Base-by-base conservation (phyloP, 768 basidiomycete genomes). In the Royoungia palumana region DNA sequence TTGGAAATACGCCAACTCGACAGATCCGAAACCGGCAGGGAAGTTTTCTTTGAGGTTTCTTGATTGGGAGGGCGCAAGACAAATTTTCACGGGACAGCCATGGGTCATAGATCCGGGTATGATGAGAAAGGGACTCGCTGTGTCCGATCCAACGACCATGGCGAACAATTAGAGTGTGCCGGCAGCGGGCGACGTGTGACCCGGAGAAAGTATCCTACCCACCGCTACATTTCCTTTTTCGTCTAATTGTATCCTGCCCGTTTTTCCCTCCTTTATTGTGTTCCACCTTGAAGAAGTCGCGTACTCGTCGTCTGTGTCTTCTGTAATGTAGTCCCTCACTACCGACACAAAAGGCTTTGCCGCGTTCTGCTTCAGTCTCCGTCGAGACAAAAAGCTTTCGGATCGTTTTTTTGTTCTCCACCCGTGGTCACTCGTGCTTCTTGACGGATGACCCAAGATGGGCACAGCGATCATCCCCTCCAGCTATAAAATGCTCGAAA, bases 241-340 rank as follows among this genome's bases (percentile, higher is more conserved):
- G 61, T 68, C 65, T 56, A 67, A 67, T 67, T 67, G 65, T 67
- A 55, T 67, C 44, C 57, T 67, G 47, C 62, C 63, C 36, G 60
- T 67, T 69, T 69, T 57, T 65, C 55, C 51, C 53, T 57, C 9
- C 35, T 65, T 58, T 69, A 67, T 67, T 67, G 66, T 67, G 61
- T 67, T 65, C 37, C 47, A 49, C 59, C 6, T 53, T 49, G 58
- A 52, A 54, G 58, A 65, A 67, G 65, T 45, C 52, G 47, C 49
- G 30, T 55, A 48, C 52, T 30, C 53, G 59, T 51, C 53, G 51
- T 56, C 51, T 60, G 56, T 48, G 45, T 35, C 57, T 50, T 65
- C 55, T 50, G 53, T 56, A 64, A 61, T 69, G 54, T 46, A 52
- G 51, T 52, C 63, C 66, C 56, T 69, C 57, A 61, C 66, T 69